Percentiles rank a stretch among this genome's conserved stretches.
These are phyloP conservation scores for Bolboschoenus planiculmis DNA, from an alignment of 176 grass and related monocot genomes.

Conservation along the genomic window DNA sequence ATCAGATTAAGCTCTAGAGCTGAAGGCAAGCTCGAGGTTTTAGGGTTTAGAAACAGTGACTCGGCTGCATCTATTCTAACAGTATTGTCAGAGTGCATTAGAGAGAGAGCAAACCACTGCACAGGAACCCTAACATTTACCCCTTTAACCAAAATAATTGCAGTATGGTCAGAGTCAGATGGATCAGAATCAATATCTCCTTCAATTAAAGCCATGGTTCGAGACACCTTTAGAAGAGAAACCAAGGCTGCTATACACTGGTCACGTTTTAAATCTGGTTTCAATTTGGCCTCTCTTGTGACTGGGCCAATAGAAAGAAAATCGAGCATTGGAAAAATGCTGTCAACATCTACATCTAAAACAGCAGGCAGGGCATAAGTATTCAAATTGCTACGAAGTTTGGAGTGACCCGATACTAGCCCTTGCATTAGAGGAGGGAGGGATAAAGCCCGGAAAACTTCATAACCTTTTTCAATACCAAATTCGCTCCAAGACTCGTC, in stretches of 20 bases:
- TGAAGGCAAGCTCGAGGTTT: constrained; percentile 94
- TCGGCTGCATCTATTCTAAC: constrained; percentile 91
- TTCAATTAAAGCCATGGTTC: constrained; percentile 75
- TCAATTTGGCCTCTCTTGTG: constrained; percentile 31
- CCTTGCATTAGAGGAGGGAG: constrained; percentile 71
- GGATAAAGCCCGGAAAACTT: constrained; percentile 62
- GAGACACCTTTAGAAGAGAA: constrained; percentile 83
- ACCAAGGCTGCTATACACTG: constrained; percentile 84
- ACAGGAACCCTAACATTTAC: constrained; percentile 71
- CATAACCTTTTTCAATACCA: constrained; percentile 78
- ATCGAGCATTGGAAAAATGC: constrained; percentile 94
- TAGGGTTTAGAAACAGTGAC: constrained; percentile 85
- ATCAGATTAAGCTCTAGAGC: constrained; percentile 83
- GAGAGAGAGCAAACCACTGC: constrained; percentile 78
- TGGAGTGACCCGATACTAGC: constrained; percentile 72
- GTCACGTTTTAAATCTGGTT: constrained; percentile 52
- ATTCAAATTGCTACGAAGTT: constrained; percentile 89
- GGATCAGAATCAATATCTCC: constrained; percentile 76
- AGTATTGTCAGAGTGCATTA: constrained; percentile 84
- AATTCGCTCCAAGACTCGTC: constrained; percentile 81
- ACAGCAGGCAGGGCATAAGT: constrained; percentile 69
- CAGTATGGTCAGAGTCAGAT: constrained; percentile 43
- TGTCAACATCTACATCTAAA: constrained; percentile 70
- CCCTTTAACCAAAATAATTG: constrained; percentile 68
- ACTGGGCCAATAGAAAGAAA: constrained; percentile 77